Evolutionary conservation across 1,139 yeast genomes (phyloP), one percentile per base, ranked within the genome.

Genomic region (Wickerhamomyces sp.): DNA sequence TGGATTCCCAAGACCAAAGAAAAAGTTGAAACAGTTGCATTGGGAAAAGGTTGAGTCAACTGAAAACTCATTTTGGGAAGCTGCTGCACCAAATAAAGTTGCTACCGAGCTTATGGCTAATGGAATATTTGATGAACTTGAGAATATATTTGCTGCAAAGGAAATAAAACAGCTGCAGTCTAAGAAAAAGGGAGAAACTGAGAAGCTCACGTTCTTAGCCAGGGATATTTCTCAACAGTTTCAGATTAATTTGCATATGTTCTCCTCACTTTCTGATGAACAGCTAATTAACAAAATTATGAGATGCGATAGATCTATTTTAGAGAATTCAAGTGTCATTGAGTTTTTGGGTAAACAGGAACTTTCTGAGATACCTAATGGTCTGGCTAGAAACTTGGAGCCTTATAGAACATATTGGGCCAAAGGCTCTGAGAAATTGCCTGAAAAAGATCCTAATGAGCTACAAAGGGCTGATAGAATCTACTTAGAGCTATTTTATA

Each of bases 101-200:
- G 87, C 87, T 1, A 71, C 68, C 42, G 83, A 81, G 41, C 67
- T 84, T 45, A 61, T 74, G 62, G 74, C 74, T 14, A 78, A 68
- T 48, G 95, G 95, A 56, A 75, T 84, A n/a, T 76, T 84, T 51
- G 84, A 81, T 45, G 87, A 81, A 51, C 68, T 85, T 47, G 95
- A 85, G 55, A 72, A 70, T 39, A 79, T 84, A 20, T 85, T 85
- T 61, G 92, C 90, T 1, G 92, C 92, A 5, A 80, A 78, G 52
- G 95, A 84, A 48, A 81, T 82, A 47, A 81, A 78, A 46, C 64
- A 70, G 38, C 55, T 72, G 37, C 68, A 70, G 2, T 56, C 66
- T 22, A 65, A 60, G 48, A 70, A 65, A 49, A 64, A 67, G 39
- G 72, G 67, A 27, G 76, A 70, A 31, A 56, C 56, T 30, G 65